These are phyloP conservation scores for Psilocybe mexicana DNA, from an alignment of 1,284 basidiomycete species.

Conservation along the genomic window DNA sequence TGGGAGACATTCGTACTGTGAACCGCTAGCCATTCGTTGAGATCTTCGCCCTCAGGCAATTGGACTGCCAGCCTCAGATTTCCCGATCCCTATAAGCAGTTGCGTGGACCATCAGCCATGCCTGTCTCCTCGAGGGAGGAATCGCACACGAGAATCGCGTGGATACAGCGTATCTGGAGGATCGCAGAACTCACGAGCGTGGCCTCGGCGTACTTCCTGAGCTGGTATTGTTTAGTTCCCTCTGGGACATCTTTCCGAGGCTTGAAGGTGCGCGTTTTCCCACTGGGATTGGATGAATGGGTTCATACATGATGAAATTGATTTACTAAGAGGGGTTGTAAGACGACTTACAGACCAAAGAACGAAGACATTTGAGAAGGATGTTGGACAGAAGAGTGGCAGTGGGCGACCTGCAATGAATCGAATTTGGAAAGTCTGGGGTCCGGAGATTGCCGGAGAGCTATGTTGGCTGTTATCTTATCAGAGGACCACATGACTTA, in stretches of 20 bases:
- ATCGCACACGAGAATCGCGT: not conserved
- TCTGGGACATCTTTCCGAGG: constrained; percentile 94
- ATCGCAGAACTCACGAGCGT: constrained; percentile 65
- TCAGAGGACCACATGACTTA: not conserved
- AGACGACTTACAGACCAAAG: constrained; percentile 72
- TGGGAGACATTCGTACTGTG: constrained; percentile 67
- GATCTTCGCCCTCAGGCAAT: constrained; percentile 92
- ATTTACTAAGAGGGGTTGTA: not conserved
- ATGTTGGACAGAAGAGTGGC: not conserved
- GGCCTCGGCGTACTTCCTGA: constrained; percentile 96
- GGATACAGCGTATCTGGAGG: not conserved
- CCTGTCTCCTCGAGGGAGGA: not conserved
- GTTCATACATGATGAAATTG: not conserved
- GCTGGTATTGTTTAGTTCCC: constrained; percentile 95
- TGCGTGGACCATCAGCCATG: not conserved
- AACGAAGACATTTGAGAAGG: constrained; percentile 71
- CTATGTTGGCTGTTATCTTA: not conserved
- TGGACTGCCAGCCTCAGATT: constrained; percentile 89
- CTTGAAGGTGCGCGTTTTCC: constrained; percentile 95
- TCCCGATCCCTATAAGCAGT: constrained; percentile 75
- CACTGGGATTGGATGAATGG: constrained; percentile 42
- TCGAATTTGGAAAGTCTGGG: constrained; percentile 4
- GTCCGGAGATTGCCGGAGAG: constrained; percentile 5
- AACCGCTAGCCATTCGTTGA: constrained; percentile 95
- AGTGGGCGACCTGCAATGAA: not conserved